Base-by-base conservation (phyloP, 2,329 filamentous ascomycete species). In the Colletotrichum sp. region DNA sequence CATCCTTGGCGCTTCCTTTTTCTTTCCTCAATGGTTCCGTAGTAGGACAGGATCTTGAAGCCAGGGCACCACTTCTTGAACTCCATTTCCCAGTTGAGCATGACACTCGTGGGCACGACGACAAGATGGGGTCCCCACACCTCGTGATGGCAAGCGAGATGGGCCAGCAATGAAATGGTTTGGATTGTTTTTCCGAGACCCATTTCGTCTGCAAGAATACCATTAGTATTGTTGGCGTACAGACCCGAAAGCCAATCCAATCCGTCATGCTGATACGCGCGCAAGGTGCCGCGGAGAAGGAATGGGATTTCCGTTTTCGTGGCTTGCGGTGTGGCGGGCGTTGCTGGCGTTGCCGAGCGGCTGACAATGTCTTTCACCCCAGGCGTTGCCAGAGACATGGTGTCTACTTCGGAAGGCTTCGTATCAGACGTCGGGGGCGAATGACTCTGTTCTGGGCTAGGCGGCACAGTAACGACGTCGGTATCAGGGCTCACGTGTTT, bases 61-160 rank as follows among this genome's bases (percentile, higher is more conserved):
- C 97, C 96, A 5, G 98, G 97, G 73, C 96, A 95, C 92, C 96
- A 99, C 84, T 99, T 99, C 83, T 99, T 99, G 90, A 99, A 99
- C 85, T 99, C 97, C 94, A 99, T 99, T 84, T 99, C 98, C 97
- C 97, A 99, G 83, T 99, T 99, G 78, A 99, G 92, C 90, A 99
- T 98, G 65, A 99, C 98, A 85, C 96, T 99, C 3, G 97, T 99
- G 2, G 97, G 97, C 3, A 99, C 97, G 77, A 99, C 94, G 65
- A 99, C 95, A 28, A 99, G 88, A 87, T 99, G 97, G 1, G 97
- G 96, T 0, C 98, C 97, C 98, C 97, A 99, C 7, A 98, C 93
- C 81, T 96, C 92, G 82, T 98, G 95, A 52, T 95, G 91, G 77
- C 96, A 96, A 10, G 98, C 97, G 44, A 99, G 89, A 83, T 99